Evolutionary conservation across 108 stramenopile genomes (phyloP), one percentile per base, ranked within the genome.

Genomic region (Pseudonitzschia delicatissima): DNA sequence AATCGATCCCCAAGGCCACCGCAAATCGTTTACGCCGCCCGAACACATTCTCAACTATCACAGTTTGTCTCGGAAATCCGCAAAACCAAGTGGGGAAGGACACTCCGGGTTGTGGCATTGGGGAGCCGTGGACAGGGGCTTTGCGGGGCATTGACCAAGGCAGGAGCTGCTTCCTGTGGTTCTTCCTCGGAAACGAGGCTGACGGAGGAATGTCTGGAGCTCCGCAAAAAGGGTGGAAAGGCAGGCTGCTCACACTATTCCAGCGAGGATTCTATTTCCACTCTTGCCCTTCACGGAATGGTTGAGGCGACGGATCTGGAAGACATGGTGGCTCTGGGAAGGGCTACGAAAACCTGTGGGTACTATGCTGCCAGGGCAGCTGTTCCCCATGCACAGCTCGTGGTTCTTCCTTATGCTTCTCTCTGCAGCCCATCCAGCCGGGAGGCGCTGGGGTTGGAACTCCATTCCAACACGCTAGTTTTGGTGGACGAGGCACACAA

Each of bases 401-500:
- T 99, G 1, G 92, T 91, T 4, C 40, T 99, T 65, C 97, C 98
- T 25, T 99, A 99, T 80, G 79, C 80, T 26, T 62, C 88, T 17
- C 85, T 99, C 2, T 69, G 98, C 11, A 86, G 84, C 7, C 40
- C 49, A 5, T 62, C 69, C 49, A 74, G 88, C 6, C 82, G 96
- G 28, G 61, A 74, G 15, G 76, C 97, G 12, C 59, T 99, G 33
- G 93, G 93, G 21, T 59, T 99, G 9, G 66, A 72, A 18, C 65
- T 99, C 29, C 58, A 77, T 25, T 79, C 87, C 55, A 81, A 78
- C 9, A 33, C 59, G 4, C 72, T 99, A 9, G 87, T 99, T 7
- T 69, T 99, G 17, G 67, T 98, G 37, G 99, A 99, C 68, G 99
- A 99, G 72, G 99, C 98, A 4, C 99, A 99, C 69, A 99, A 99